phyloP scores from a whole-genome alignment of 1,139 yeast species.

The Geotrichum phurueaensis region DNA sequence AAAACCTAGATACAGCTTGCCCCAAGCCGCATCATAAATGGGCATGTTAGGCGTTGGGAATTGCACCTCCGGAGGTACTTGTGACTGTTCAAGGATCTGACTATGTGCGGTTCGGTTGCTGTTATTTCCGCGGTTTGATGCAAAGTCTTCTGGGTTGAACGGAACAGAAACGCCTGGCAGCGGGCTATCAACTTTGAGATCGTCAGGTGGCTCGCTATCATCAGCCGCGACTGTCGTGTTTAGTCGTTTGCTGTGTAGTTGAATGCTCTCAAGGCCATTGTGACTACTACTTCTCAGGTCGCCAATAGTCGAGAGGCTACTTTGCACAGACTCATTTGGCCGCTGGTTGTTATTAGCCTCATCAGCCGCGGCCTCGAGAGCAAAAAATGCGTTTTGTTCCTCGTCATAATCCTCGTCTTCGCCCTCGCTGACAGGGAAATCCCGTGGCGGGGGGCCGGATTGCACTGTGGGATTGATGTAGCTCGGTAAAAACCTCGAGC shows the following conservation, averaged over 20 bases:
- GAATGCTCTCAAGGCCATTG: conserved; percentile 12
- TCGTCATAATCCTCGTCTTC: conserved; percentile 15
- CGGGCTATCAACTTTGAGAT: conserved; percentile 22
- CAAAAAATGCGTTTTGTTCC: conserved; percentile 13
- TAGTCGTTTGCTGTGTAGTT: conserved; percentile 7
- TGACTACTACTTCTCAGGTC: neutral
- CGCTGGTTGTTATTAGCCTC: conserved; percentile 2
- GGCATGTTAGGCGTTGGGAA: conserved; percentile 13
- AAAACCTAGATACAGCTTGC: conserved; percentile 28
- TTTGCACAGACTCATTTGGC: conserved; percentile 5
- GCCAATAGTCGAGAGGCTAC: conserved; percentile 10
- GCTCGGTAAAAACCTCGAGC: conserved; percentile 24
- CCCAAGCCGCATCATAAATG: conserved; percentile 32
- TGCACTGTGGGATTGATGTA: conserved; percentile 11
- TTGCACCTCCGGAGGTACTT: conserved; percentile 10
- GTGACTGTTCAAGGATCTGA: conserved; percentile 3
- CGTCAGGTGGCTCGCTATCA: conserved; percentile 28
- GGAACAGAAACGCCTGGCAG: conserved; percentile 19
- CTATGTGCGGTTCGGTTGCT: neutral
- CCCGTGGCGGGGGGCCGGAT: neutral
- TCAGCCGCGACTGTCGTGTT: conserved; percentile 21
- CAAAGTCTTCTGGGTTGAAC: conserved; percentile 24
- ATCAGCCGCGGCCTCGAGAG: conserved; percentile 13
- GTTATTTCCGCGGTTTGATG: conserved; percentile 4
- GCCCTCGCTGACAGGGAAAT: conserved; percentile 8